Evolutionary conservation across 208 protist species (phyloP), one percentile per base, ranked within the genome.

Genomic region (Acanthamoeba lenticulata): DNA sequence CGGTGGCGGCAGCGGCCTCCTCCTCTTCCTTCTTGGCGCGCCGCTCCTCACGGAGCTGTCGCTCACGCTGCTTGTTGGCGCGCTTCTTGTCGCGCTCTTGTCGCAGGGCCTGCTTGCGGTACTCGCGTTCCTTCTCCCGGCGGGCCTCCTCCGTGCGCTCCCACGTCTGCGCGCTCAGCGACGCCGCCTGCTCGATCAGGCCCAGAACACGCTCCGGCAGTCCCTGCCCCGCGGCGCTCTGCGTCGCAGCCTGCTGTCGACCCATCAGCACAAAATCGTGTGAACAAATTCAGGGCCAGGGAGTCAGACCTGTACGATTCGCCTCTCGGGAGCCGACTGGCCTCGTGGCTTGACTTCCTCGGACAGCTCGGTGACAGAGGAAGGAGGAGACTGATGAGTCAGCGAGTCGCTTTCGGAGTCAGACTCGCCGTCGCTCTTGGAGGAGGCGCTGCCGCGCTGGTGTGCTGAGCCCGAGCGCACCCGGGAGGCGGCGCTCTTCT

Each of bases 61-160:
- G 69, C 69, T 79, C 69, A 3, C 69, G 24, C 69, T 79, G 69
- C 36, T 79, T 79, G 69, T 79, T 45, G 32, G 69, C 69, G 32
- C 69, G 69, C 38, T 79, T 79, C 38, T 79, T 79, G 38, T 79
- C 69, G 3, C 69, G 69, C 69, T 79, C 69, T 13, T 79, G 69
- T 13, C 69, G 69, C 38, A 79, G 69, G 34, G 69, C 69, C 38
- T 79, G 69, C 69, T 79, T 79, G 27, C 69, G 24, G 38, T 79
- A n/a, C 38, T 79, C 69, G 34, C 69, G 7, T 29, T 79, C 69
- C 38, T 79, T 79, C 21, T 79, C 69, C 38, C 44, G 38, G 7
- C 69, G 69, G 17, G 69, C 69, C 69, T 79, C 69, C 24, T 38
- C 69, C 44, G 69, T 79, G 7, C 38, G 69, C 24, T 79, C 69